Evolutionary conservation across 2,329 filamentous ascomycete species (phyloP).

Genomic region (Ophiostoma sp.): DNA sequence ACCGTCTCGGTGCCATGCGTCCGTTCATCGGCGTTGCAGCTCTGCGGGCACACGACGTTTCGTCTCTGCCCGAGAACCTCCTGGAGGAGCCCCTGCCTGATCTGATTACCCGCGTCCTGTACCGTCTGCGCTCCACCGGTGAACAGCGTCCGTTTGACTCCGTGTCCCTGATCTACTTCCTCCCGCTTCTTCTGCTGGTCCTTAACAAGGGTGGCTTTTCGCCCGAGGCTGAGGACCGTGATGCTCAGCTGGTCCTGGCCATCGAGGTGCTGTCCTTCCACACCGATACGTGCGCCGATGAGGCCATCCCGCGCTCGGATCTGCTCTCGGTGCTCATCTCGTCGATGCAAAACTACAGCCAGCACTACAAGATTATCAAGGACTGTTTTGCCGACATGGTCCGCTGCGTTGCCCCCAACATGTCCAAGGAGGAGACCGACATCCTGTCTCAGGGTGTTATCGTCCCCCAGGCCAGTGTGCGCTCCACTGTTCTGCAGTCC

Average conservation of each 20-base stretch:
- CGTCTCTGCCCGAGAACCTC: conserved; percentile 69
- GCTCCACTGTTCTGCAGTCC: conserved; percentile 81
- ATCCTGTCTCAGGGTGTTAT: conserved; percentile 77
- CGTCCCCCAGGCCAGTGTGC: conserved; percentile 75
- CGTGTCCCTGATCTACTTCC: conserved; percentile 81
- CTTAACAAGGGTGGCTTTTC: conserved; percentile 78
- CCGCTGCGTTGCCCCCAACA: conserved; percentile 80
- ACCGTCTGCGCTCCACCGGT: conserved; percentile 83
- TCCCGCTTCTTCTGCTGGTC: conserved; percentile 78
- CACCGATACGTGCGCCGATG: conserved; percentile 74
- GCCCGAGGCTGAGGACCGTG: conserved; percentile 70
- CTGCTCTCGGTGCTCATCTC: conserved; percentile 70
- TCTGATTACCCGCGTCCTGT: conserved; percentile 83
- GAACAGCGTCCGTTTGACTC: conserved; percentile 94
- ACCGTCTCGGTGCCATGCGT: conserved; percentile 72
- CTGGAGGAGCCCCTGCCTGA: conserved; percentile 79
- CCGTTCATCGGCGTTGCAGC: conserved; percentile 87
- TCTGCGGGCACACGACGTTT: conserved; percentile 73
- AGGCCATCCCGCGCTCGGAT: conserved; percentile 72
- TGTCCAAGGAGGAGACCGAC: conserved; percentile 68
- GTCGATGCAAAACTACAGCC: conserved; percentile 84
- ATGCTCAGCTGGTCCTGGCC: conserved; percentile 86
- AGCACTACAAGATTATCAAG: conserved; percentile 93
- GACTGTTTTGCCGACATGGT: conserved; percentile 88
- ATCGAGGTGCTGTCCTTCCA: conserved; percentile 89